Conservation (phyloP, 2,329 filamentous ascomycete genomes). For the Cercospora canescens region DNA sequence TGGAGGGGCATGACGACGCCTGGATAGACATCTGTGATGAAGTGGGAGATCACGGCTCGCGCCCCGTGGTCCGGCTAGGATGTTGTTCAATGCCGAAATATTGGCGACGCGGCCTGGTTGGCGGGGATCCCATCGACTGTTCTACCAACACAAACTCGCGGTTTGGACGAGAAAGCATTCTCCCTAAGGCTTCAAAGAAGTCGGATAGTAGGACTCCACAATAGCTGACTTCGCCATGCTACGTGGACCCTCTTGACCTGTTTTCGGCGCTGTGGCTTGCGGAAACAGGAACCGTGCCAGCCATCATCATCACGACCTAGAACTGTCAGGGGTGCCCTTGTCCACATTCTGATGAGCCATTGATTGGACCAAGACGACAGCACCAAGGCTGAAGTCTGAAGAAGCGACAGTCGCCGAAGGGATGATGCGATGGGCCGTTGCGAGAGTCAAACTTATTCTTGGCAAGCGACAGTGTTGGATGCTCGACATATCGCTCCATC, state of each 20-base stretch:
- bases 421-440: not conserved
- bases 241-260: not conserved
- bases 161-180: not conserved
- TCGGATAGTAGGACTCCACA: too few relatives aligned
- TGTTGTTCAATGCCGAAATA: constrained; percentile 6
- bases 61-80: constrained; percentile 3
- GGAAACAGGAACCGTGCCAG: not conserved
- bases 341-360: not conserved
- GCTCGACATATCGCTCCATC: not conserved
- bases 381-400: not conserved
- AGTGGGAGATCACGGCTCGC: constrained; percentile 4
- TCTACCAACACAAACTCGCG: not conserved
- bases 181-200: not conserved
- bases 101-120: not conserved
- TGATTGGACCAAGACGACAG: not conserved
- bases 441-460: not conserved
- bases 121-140: constrained; percentile 4
- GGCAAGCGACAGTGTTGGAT: not conserved
- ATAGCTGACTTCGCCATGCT: not conserved
- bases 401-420: not conserved
- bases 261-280: not conserved
- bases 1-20: constrained; percentile 8
- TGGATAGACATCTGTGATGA: constrained; percentile 5
- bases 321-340: not conserved
- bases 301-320: not conserved